A percentile compares a stretch with the other conserved stretches of the same genome.
Evolutionary conservation across 129 eudicot genomes (phyloP).

Genomic region (Chrysanthemum lavandulifolium): DNA sequence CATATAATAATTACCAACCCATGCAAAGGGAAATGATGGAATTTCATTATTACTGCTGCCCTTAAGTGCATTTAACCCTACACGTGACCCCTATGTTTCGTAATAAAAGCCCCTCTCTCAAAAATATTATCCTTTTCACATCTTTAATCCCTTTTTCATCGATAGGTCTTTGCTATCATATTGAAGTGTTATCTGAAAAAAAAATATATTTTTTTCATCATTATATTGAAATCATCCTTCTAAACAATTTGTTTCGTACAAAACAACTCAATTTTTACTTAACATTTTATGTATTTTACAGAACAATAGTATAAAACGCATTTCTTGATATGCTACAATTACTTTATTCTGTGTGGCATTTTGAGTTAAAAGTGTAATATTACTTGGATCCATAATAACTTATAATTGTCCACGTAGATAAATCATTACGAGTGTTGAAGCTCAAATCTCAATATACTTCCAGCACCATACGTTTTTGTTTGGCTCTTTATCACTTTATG

Average conservation of each 20-base stretch:
- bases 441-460: background rate
- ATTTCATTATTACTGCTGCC: constrained; percentile 39
- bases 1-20: constrained; percentile 43
- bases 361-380: background rate
- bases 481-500: background rate
- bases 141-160: constrained; percentile 23
- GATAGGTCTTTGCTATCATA: background rate
- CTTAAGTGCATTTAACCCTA: constrained; percentile 48
- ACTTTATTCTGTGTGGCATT: background rate
- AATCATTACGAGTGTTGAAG: background rate
- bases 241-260: too few relatives aligned
- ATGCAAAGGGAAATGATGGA: constrained; percentile 50
- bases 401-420: constrained; percentile 14
- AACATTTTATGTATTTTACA: too few relatives aligned
- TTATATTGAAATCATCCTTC: background rate
- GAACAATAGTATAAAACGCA: too few relatives aligned
- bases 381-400: background rate
- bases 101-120: constrained; percentile 38
- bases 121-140: constrained; percentile 28
- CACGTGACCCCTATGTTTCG: constrained; percentile 51
- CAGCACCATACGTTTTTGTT: background rate
- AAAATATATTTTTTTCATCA: background rate
- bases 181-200: too few relatives aligned
- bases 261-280: too few relatives aligned
- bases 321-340: background rate